A percentile compares a stretch with the other conserved stretches of the same genome.
Conservation (phyloP, 2,329 filamentous ascomycete genomes). For the Sporothrix brasiliensis region DNA sequence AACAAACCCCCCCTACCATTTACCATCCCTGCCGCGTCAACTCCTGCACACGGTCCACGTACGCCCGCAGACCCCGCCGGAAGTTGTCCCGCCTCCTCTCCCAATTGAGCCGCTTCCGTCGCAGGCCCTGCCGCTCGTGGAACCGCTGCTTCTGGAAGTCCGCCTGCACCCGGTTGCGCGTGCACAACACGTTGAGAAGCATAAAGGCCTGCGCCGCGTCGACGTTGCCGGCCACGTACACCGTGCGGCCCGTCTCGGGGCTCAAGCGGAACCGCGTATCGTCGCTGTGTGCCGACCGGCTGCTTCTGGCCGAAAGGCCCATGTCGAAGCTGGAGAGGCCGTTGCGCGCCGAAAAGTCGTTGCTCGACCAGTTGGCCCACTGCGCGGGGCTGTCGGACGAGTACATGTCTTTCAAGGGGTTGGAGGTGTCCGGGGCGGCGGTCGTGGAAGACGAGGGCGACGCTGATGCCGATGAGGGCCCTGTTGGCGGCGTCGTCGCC, state of each 20-base stretch:
- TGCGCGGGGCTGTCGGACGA: slow-evolving; percentile 32
- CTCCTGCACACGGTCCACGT: slow-evolving; percentile 66
- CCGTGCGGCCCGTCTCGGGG: slow-evolving; percentile 51
- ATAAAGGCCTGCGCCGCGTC: slow-evolving; percentile 53
- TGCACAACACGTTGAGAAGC: slow-evolving; percentile 47
- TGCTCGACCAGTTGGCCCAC: slow-evolving; percentile 35
- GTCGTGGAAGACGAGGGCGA: neutral
- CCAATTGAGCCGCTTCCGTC: slow-evolving; percentile 73
- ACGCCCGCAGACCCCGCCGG: slow-evolving; percentile 66
- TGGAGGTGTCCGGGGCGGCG: neutral
- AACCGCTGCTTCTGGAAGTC: slow-evolving; percentile 65
- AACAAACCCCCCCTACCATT: neutral
- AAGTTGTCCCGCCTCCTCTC: slow-evolving; percentile 72
- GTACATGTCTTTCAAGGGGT: slow-evolving; percentile 33
- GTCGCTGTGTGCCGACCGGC: neutral
- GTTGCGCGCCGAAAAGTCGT: slow-evolving; percentile 37
- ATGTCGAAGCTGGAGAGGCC: neutral
- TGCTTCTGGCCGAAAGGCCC: neutral
- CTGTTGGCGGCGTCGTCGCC: neutral
- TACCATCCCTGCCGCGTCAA: slow-evolving; percentile 81
- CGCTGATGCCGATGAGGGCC: neutral
- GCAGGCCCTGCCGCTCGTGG: slow-evolving; percentile 75
- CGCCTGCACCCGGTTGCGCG: slow-evolving; percentile 58
- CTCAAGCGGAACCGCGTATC: slow-evolving; percentile 43
- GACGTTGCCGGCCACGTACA: slow-evolving; percentile 48